phyloP scores from a whole-genome alignment of 441 rosid genomes.

The Gossypium gossypioides region DNA sequence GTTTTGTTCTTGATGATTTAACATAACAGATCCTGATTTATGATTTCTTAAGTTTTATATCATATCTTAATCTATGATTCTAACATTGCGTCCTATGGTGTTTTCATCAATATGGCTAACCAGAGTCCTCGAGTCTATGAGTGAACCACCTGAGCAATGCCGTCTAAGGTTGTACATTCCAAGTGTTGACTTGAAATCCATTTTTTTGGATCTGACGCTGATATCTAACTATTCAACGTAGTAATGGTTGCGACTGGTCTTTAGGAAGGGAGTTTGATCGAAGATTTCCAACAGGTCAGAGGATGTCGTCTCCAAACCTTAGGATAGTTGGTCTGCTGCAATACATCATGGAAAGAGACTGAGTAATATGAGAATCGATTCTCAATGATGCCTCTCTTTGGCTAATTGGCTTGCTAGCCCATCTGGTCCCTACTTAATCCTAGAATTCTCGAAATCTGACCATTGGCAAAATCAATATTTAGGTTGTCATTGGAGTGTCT shows the following conservation, averaged over 20 bases:
- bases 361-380: constrained; percentile 10
- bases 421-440: neutral
- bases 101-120: neutral
- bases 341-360: neutral
- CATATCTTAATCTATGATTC: too few relatives aligned
- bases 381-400: neutral
- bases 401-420: neutral
- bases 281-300: neutral
- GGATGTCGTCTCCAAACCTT: neutral
- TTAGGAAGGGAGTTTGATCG: neutral
- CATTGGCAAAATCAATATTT: neutral
- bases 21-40: too few relatives aligned
- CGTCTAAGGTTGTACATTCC: neutral
- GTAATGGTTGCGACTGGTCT: neutral
- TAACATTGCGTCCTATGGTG: neutral
- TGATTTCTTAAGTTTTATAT: too few relatives aligned
- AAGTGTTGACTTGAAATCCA: neutral
- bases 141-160: constrained; percentile 3
- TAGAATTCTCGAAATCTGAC: neutral
- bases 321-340: neutral
- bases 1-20: too few relatives aligned
- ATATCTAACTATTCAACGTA: neutral
- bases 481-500: neutral
- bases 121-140: neutral
- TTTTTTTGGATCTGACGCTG: neutral